Evolutionary conservation across 2,329 filamentous ascomycete genomes (phyloP), one percentile per base, ranked within the genome.

Genomic region (Colletotrichum aenigma): DNA sequence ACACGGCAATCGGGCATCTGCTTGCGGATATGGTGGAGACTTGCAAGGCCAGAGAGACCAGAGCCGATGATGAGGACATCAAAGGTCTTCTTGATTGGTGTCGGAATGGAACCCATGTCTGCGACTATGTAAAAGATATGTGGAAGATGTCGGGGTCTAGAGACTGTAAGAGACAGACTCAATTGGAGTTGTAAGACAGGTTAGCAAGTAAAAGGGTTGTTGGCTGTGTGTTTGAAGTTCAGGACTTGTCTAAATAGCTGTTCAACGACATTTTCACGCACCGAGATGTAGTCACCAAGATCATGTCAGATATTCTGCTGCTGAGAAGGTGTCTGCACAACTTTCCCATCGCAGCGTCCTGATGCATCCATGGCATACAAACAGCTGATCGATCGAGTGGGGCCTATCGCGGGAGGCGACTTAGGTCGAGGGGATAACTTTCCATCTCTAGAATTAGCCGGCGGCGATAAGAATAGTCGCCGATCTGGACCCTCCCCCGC

Each of bases 21-120:
- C 21, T 69, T 36, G 34, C 70, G 70, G n/a, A 73, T 69, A 43
- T 73, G 70, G 38, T 73, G 56, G 26, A 73, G 70, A 55, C 70
- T 73, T 18, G 64, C 55, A n/a, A 73, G 62, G 65, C 70, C 70
- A 7, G 70, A 73, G 30, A 73, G 70, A 30, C 70, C 70, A 21
- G 70, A 68, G 16, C 70, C 70, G 24, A 73, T 61, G 56, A 73
- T 61, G 36, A 73, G 65, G 7, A 73, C 56, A 60, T 73, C 70
- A 24, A 62, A 52, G 18, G n/a, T 34, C 38, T 68, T 55, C 16
- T 65, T 66, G 32, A n/a, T 21, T n/a, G 65, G 65, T 24, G 64
- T 73, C 16, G 70, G 65, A 56, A 73, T 55, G 24, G 70, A 73
- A n/a, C 70, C 70, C 55, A 62, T 71, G 38, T 16, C 18, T 64